These are phyloP conservation scores for Aeschynomene evenia DNA, from an alignment of 306 rosid species.

Conservation along the genomic window DNA sequence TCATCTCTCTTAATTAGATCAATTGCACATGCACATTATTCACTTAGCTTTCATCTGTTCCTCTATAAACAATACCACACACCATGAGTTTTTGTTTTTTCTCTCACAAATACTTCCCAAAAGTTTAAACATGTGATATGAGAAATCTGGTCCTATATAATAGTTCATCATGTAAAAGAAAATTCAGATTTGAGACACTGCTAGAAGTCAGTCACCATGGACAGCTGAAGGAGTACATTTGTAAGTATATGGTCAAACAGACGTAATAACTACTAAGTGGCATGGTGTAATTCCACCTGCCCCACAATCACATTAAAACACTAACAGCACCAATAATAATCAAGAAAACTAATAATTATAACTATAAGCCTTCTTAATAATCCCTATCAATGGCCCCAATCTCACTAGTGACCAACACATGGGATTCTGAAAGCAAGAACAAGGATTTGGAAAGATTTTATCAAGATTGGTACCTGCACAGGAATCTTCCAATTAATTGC, in stretches of 20 bases:
- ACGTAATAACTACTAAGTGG: background rate
- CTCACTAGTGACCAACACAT: too few relatives aligned
- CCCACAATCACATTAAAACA: background rate
- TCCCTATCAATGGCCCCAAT: too few relatives aligned
- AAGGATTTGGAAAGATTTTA: constrained; percentile 9
- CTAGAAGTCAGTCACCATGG: background rate
- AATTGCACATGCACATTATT: background rate
- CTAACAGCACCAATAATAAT: too few relatives aligned
- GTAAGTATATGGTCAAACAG: background rate
- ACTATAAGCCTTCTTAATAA: too few relatives aligned
- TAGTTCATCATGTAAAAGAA: background rate
- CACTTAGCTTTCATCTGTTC: background rate
- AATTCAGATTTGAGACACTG: background rate
- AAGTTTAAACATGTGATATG: background rate
- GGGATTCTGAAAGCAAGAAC: background rate
- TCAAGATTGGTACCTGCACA: constrained; percentile 62
- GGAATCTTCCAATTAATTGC: constrained; percentile 85
- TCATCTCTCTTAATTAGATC: background rate
- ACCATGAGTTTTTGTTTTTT: background rate
- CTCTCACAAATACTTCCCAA: background rate
- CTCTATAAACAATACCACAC: background rate
- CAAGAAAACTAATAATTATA: too few relatives aligned
- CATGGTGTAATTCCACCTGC: background rate
- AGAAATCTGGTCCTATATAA: background rate
- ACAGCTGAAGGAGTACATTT: background rate